Percentiles rank a stretch among this genome's conserved stretches.
Conservation (phyloP, 371 early-diverging fungal species). For the Coemansia sp. region DNA sequence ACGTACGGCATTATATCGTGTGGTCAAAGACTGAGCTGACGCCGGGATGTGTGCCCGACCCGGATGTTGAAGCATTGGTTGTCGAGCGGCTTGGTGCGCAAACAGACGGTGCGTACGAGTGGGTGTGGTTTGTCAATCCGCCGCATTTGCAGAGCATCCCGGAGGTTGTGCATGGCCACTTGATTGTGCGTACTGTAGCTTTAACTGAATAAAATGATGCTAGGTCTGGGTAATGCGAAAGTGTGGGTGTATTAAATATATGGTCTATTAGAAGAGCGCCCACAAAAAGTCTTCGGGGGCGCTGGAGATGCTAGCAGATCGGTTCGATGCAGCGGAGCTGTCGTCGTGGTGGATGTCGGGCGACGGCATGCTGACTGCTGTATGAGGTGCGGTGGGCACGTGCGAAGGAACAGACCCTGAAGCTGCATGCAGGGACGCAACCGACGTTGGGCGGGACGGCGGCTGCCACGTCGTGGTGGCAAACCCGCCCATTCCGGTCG, state of each 20-base stretch:
- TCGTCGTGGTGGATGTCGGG: conserved; percentile 2
- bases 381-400: neutral
- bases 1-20: conserved; percentile 56
- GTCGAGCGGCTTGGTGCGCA: conserved; percentile 20
- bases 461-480: conserved; percentile 33
- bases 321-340: neutral
- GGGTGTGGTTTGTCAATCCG: conserved; percentile 53
- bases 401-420: neutral
- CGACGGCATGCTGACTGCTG: conserved; percentile 12
- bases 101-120: conserved; percentile 36
- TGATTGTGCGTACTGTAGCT: conserved; percentile 30
- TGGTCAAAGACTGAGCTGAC: conserved; percentile 58
- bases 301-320: conserved; percentile 11
- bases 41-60: conserved; percentile 33
- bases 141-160: conserved; percentile 53
- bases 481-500: conserved; percentile 45
- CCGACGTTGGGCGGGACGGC: conserved; percentile 24
- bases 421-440: conserved; percentile 8
- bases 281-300: conserved; percentile 15
- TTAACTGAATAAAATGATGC: neutral
- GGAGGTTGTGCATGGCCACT: conserved; percentile 50
- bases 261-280: conserved; percentile 10
- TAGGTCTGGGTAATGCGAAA: too few relatives aligned
- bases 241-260: neutral
- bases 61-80: conserved; percentile 15